These are phyloP conservation scores for Abelmoschus esculentus DNA, from an alignment of 345 rosid genomes.

Conservation along the genomic window DNA sequence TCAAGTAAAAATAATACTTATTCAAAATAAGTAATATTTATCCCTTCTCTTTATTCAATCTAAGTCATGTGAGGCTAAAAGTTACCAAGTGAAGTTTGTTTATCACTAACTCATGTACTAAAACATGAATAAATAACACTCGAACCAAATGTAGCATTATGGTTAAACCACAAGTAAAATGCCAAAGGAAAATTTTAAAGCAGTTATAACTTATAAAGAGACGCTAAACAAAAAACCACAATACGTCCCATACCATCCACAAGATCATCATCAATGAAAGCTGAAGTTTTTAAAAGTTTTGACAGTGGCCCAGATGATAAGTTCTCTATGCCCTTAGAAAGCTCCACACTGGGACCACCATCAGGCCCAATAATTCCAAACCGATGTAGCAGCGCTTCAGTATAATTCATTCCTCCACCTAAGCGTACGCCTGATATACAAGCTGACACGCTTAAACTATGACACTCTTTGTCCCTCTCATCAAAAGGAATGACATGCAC, in stretches of 20 bases:
- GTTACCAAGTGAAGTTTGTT: too few relatives aligned
- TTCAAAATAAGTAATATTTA: too few relatives aligned
- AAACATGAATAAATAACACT: background rate
- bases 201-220: background rate
- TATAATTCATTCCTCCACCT: conserved; percentile 95
- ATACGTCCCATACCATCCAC: conserved; percentile 32
- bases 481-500: conserved; percentile 82
- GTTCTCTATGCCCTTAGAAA: conserved; percentile 71
- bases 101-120: too few relatives aligned
- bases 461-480: conserved; percentile 77
- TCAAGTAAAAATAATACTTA: too few relatives aligned
- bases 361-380: conserved; percentile 83
- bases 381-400: conserved; percentile 77
- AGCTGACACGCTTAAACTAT: conserved; percentile 66
- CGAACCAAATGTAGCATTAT: background rate
- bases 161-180: conserved; percentile 2
- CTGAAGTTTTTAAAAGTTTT: conserved; percentile 69
- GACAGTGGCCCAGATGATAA: conserved; percentile 77
- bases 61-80: too few relatives aligned
- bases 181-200: conserved; percentile 9
- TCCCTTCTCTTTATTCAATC: too few relatives aligned
- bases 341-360: conserved; percentile 92
- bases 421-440: conserved; percentile 79
- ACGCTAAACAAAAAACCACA: background rate
- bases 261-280: conserved; percentile 39